phyloP scores from a whole-genome alignment of 495 filamentous ascomycete genomes.

The Lasiosphaeriaceae sp. region DNA sequence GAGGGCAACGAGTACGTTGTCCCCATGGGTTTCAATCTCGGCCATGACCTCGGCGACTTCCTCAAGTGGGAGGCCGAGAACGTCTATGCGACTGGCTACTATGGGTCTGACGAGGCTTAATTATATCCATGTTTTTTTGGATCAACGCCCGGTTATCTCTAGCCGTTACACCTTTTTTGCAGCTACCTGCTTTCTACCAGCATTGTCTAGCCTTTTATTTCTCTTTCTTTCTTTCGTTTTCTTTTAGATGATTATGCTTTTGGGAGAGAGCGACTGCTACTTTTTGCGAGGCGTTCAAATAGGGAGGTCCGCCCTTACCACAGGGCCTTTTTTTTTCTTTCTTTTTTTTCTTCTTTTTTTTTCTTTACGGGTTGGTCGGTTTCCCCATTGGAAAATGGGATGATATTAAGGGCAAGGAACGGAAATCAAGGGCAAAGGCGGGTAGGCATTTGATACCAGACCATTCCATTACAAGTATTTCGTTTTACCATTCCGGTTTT shows the following conservation, averaged over 20 bases:
- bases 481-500: too few species aligned
- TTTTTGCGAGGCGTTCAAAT: not conserved
- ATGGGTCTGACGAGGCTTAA: not conserved
- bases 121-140: not conserved
- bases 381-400: not conserved
- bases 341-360: not conserved
- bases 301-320: not conserved
- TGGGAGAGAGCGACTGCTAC: not conserved
- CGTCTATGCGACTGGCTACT: constrained; percentile 24
- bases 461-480: too few species aligned
- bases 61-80: constrained; percentile 47
- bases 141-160: too few species aligned
- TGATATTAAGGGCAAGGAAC: too few species aligned
- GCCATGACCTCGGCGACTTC: constrained; percentile 50
- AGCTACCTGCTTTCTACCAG: not conserved
- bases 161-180: too few species aligned
- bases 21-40: constrained; percentile 54
- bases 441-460: too few species aligned
- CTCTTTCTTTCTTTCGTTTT: too few species aligned
- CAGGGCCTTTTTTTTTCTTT: not conserved
- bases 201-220: too few species aligned
- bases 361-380: not conserved
- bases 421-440: too few species aligned
- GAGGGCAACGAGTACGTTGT: constrained; percentile 42
- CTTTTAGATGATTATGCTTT: too few species aligned